Percentiles rank a stretch among this genome's conserved stretches.
phyloP scores from a whole-genome alignment of 768 basidiomycete species.

The Filobasidium wieringae region DNA sequence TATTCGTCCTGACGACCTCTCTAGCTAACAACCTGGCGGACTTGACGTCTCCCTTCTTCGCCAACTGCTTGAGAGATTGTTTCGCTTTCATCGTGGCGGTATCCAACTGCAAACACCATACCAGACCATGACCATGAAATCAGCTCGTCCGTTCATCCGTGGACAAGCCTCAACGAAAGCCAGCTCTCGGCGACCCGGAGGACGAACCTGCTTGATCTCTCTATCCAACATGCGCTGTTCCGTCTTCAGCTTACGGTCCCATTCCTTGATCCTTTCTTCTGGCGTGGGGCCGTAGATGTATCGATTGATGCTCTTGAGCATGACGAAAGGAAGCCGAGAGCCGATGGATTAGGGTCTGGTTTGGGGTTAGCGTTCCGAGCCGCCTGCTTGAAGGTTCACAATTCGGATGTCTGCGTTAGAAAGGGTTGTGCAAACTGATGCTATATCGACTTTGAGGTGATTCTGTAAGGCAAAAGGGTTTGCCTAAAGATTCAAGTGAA shows the following conservation, averaged over 20 bases:
- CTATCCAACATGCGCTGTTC: conserved; percentile 76
- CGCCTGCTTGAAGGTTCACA: too few species aligned
- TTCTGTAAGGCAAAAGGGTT: too few species aligned
- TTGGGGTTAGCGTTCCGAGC: too few species aligned
- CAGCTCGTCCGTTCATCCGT: background rate
- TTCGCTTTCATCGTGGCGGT: conserved; percentile 67
- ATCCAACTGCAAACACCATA: conserved; percentile 52
- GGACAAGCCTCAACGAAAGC: background rate
- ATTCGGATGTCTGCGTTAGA: too few species aligned
- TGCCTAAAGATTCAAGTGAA: too few species aligned
- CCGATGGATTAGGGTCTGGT: too few species aligned
- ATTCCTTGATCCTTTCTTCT: conserved; percentile 80
- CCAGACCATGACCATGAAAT: background rate
- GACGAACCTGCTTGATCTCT: conserved; percentile 83
- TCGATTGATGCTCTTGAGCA: conserved; percentile 53
- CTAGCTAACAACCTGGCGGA: conserved; percentile 81
- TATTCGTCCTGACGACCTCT: conserved; percentile 88
- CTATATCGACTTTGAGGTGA: too few species aligned
- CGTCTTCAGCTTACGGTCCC: conserved; percentile 75
- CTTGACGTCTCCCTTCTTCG: conserved; percentile 79
- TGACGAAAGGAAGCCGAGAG: too few species aligned
- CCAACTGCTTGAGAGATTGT: conserved; percentile 72
- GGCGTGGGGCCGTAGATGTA: conserved; percentile 93
- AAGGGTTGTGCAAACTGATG: too few species aligned
- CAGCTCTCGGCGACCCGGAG: background rate